These are phyloP conservation scores for Salicornia ramosissima DNA, from an alignment of 148 eudicot genomes.

Conservation along the genomic window DNA sequence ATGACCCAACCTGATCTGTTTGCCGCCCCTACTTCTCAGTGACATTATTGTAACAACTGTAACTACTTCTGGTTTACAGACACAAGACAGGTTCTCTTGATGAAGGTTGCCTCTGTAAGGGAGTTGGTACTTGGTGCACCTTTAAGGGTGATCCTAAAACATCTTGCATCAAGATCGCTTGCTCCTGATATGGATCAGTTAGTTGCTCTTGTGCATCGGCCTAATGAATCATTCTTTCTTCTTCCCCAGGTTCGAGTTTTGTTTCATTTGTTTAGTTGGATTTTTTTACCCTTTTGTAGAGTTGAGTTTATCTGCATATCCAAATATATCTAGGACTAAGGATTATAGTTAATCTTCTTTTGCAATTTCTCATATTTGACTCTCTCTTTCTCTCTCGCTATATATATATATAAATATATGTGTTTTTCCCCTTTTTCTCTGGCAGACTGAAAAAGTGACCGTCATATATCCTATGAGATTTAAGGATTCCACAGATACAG, in stretches of 20 bases:
- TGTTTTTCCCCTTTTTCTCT: too few relatives aligned
- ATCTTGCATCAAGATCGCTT: slow-evolving; percentile 66
- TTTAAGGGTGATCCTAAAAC: slow-evolving; percentile 64
- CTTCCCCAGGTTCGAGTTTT: slow-evolving; percentile 55
- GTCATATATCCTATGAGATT: slow-evolving; percentile 91
- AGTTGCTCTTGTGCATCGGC: slow-evolving; percentile 89
- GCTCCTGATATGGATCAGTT: slow-evolving; percentile 45
- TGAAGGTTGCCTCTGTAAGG: slow-evolving; percentile 83
- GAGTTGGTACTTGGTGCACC: slow-evolving; percentile 97
- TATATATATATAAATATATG: too few relatives aligned
- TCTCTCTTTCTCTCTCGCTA: slow-evolving; percentile 9
- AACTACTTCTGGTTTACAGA: slow-evolving; percentile 39
- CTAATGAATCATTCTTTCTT: slow-evolving; percentile 86
- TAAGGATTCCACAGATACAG: slow-evolving; percentile 75
- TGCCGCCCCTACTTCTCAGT: too few relatives aligned
- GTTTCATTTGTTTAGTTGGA: not conserved
- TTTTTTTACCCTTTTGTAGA: too few relatives aligned
- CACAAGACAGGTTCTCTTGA: slow-evolving; percentile 47
- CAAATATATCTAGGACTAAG: not conserved
- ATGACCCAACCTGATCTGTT: too few relatives aligned
- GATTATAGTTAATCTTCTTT: not conserved
- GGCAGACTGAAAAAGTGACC: slow-evolving; percentile 79
- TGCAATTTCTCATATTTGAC: not conserved
- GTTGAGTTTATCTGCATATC: not conserved
- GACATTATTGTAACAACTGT: slow-evolving; percentile 24